Evolutionary conservation across 2,329 filamentous ascomycete genomes (phyloP).

Genomic region (Cercospora zeae-maydis): DNA sequence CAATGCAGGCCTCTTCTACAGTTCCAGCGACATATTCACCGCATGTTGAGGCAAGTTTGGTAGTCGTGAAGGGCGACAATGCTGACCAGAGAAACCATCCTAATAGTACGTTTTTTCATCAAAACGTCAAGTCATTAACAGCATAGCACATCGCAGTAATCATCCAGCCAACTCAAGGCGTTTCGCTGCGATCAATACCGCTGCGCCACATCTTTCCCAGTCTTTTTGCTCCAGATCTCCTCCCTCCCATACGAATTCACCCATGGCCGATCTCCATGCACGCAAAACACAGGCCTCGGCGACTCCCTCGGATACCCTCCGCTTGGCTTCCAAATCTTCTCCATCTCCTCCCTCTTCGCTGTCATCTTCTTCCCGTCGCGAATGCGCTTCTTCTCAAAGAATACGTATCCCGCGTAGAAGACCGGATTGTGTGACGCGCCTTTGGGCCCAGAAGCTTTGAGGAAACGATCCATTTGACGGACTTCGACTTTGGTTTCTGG

Average conservation of each 20-base stretch:
- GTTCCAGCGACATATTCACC: neutral
- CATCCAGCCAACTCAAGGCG: neutral
- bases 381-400: slow-evolving; percentile 58
- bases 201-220: neutral
- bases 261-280: neutral
- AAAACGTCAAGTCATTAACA: neutral
- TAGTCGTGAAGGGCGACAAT: neutral
- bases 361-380: slow-evolving; percentile 50
- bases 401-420: slow-evolving; percentile 56
- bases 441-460: slow-evolving; percentile 47
- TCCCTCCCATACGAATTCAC: slow-evolving; percentile 2
- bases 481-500: slow-evolving; percentile 36
- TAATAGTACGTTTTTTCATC: neutral
- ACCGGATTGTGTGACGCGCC: slow-evolving; percentile 46
- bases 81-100: neutral
- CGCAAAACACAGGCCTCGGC: neutral
- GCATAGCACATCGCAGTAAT: neutral
- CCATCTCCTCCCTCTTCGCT: slow-evolving; percentile 10
- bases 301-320: slow-evolving; percentile 3
- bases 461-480: slow-evolving; percentile 45
- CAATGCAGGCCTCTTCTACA: neutral
- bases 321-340: neutral
- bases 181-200: neutral
- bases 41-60: neutral
- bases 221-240: neutral